phyloP scores from a whole-genome alignment of 139 green algal species.

The Coccomyxa sp. region DNA sequence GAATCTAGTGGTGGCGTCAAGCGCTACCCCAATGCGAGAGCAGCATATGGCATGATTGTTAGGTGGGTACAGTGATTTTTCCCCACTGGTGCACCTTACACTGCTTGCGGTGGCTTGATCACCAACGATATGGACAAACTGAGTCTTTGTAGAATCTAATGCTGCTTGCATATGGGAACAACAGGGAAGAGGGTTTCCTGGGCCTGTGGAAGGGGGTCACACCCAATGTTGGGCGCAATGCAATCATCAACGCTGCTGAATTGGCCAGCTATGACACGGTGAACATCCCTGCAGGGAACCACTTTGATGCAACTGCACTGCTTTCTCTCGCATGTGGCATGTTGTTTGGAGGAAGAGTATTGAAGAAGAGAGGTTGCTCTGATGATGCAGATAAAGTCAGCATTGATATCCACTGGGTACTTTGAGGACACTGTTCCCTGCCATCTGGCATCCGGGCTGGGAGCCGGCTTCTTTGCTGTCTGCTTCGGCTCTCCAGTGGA shows the following conservation, averaged over 20 bases:
- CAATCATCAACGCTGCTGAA: slow-evolving; percentile 97
- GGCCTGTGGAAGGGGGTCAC: slow-evolving; percentile 92
- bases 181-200: slow-evolving; percentile 80
- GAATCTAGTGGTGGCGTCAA: slow-evolving; percentile 70
- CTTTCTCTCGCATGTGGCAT: not conserved
- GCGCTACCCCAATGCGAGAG: slow-evolving; percentile 81
- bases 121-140: too few relatives aligned
- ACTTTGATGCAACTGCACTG: not conserved
- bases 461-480: slow-evolving; percentile 92
- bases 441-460: slow-evolving; percentile 75
- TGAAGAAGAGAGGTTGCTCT: not conserved
- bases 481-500: slow-evolving; percentile 94
- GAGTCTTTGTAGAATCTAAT: not conserved
- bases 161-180: not conserved
- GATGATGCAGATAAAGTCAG: slow-evolving; percentile 67
- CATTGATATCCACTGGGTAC: slow-evolving; percentile 44
- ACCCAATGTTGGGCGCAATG: slow-evolving; percentile 94
- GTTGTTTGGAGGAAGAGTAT: too few relatives aligned
- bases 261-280: slow-evolving; percentile 94
- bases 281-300: slow-evolving; percentile 18
- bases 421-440: slow-evolving; percentile 73
- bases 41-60: slow-evolving; percentile 89
- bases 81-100: too few relatives aligned
- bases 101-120: too few relatives aligned
- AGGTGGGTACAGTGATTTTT: slow-evolving; percentile 17